Percentiles rank a stretch among this genome's conserved stretches.
Evolutionary conservation across 1,284 basidiomycete genomes (phyloP).

Genomic region (Rhodotorula sp.): DNA sequence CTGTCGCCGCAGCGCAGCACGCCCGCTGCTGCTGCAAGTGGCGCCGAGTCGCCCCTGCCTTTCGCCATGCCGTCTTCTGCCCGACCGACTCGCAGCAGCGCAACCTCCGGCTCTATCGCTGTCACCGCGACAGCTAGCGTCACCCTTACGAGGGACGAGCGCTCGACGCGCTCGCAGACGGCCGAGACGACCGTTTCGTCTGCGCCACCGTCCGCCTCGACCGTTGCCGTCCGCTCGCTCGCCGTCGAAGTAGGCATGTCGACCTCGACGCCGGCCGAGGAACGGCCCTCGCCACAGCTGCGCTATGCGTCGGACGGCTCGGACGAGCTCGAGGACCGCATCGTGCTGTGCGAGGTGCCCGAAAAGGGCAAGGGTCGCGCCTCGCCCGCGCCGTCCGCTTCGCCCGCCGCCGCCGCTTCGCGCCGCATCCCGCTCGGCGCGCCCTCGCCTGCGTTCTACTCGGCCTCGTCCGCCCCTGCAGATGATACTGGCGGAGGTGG

Average conservation of each 20-base stretch:
- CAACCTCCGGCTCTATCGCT: background rate
- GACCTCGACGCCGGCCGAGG: conserved; percentile 25
- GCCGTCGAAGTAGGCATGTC: conserved; percentile 17
- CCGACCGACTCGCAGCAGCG: too few species aligned
- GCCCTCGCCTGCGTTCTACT: conserved; percentile 6
- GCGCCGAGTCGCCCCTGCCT: too few species aligned
- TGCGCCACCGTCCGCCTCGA: background rate
- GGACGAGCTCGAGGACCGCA: background rate
- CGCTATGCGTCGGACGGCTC: background rate
- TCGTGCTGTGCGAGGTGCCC: conserved; percentile 3
- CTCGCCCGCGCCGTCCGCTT: background rate
- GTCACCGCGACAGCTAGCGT: background rate
- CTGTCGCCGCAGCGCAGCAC: background rate
- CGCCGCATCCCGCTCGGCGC: background rate
- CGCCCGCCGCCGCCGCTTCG: background rate
- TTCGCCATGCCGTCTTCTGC: background rate
- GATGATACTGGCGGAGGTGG: background rate
- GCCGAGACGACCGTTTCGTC: background rate
- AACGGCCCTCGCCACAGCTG: conserved; percentile 1
- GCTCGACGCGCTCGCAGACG: conserved; percentile 3
- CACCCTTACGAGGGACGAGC: background rate
- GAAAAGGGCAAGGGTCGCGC: background rate
- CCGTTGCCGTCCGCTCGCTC: background rate
- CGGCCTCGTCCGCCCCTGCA: background rate
- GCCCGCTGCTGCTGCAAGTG: background rate